Base-by-base conservation (phyloP, 75 land plant species). In the Picea sitchensis region DNA sequence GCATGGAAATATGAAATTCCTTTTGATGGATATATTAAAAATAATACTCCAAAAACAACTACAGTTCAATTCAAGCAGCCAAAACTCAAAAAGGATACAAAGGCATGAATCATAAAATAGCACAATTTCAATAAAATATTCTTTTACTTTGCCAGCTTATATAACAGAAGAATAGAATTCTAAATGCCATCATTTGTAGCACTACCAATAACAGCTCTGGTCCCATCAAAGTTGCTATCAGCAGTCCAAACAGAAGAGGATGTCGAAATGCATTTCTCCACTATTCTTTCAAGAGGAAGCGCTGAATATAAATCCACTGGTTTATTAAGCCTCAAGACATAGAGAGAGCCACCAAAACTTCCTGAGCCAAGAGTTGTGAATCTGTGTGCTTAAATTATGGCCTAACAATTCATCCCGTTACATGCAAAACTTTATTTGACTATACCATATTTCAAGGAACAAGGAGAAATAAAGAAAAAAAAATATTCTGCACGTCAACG, bases 351-450 rank as follows among this genome's bases (percentile, higher is more conserved):
- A 82, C 86, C 85, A 64, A 76, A 18, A 31, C 57, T 26, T 73
- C 81, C 88, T 26, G 93, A 89, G 31, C 93, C 93, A 62, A 86
- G 77, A 71, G 91, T 87, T 31, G 90, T 82, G 61, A 92, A 76
- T 61, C 89, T 90, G 80, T 83, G 78, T 68, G 11, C 76, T 60
- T 30, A 69, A 3, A 83, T 86, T 59, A 89, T 86, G 83, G 73
- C 20, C 41, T 32, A 41, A 41, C 20, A 44, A 38, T 2, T 41
- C 41, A 44, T 47, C 18, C 12, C 20, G 2, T 69, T 47, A 18
- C 21, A 69, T 7, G 9, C 14, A 41, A 69, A 69, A 69, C 47
- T 69, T 15, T 20, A 20, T 20, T 6, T 69, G 41, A 8, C 17
- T 69, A n/a, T 69, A 41, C n/a, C 5, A 41, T 69, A 69, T 69